Base-by-base conservation (phyloP, 345 rosid genomes). In the Citrus sp. region DNA sequence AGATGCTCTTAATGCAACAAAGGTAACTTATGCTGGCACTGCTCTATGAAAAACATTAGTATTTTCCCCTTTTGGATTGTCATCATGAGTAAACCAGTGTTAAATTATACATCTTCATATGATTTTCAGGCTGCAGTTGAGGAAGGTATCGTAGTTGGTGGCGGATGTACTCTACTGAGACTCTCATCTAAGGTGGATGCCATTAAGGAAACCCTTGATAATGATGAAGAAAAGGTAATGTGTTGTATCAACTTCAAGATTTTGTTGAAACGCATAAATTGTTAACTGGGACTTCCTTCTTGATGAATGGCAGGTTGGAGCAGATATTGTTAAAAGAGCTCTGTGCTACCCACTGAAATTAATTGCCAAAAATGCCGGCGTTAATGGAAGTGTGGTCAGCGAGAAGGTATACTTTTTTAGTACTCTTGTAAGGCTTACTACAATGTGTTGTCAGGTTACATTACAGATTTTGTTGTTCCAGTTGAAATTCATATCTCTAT, bases 1-100 rank as follows among this genome's bases (percentile, higher is more conserved):
- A 86, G 99, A 95, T 84, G 99, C 98, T 73, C 99, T 95, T 80
- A 94, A 94, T 82, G 99, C 99, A 22, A 96, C 99, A 4, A 96
- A 96, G 98, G 99, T 91, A 82, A 77, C 28, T 12, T 34, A 58
- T 16, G 30, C 1, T 1, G 7, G 58, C 0, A 16, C 7, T 27
- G 27, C 24, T 9, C 7, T 30, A 25, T 70, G 7, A 18, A 6
- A 46, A 13, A 63, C 2, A 21, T 16, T 40, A 37, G n/a, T 62
- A 9, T 27, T 24, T 75, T 6, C 30, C 18, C 4, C 27, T 54
- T 34, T 30, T 8, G 35, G 65, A 65, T 76, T 76, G 66, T 55
- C 67, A 16, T 55, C 28, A 37, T 54, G 24, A 35, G 27, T 32
- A 55, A 54, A 0, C 38, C 18, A 4, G 19, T n/a, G 12, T 58